Base-by-base conservation (phyloP, 2,329 filamentous ascomycete genomes). In the Apiospora phragmitis region DNA sequence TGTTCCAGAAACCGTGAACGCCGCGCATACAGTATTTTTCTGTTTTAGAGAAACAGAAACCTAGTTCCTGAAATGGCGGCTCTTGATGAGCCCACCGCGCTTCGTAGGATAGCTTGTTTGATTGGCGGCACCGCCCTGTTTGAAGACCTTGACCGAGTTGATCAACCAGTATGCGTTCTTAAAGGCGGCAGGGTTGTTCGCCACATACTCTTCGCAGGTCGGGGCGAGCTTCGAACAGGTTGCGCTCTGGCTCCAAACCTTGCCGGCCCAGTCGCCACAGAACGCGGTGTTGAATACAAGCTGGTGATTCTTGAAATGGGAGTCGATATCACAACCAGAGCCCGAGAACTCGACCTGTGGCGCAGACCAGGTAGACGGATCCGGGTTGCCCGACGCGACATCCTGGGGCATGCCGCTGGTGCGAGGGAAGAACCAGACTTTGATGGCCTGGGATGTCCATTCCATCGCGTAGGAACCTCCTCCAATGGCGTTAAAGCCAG, bases 241-340 rank as follows among this genome's bases (percentile, higher is more conserved):
- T 5, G 81, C 72, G 71, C 90, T 86, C 42, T 80, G 77, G 67
- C 77, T 76, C 91, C 92, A 97, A 43, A 91, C 89, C 55, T 83
- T 79, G 32, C 93, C 93, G 9, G 94, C 94, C 94, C 94, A 97
- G 77, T 92, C 89, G 26, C 95, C 95, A 81, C 95, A 98, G 80
- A 97, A 94, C 7, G 92, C 93, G 0, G 91, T 96, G 82, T 95
- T 90, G 80, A 96, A 91, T 73, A 95, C 88, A 73, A 98, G 90
- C 75, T 91, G 88, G 83, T 97, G 88, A 71, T 92, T 81, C 71
- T 84, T 83, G 83, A 98, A 97, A 80, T 91, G 87, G 1, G 81
- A 74, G 72, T 90, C 84, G 73, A 97, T 92, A 75, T 95, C 83
- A 81, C 95, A 98, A 70, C 84, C 86, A 0, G 88, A 89, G 51